These are phyloP conservation scores for Pseudonitzschia delicatissima DNA, from an alignment of 108 stramenopile genomes.

Conservation along the genomic window DNA sequence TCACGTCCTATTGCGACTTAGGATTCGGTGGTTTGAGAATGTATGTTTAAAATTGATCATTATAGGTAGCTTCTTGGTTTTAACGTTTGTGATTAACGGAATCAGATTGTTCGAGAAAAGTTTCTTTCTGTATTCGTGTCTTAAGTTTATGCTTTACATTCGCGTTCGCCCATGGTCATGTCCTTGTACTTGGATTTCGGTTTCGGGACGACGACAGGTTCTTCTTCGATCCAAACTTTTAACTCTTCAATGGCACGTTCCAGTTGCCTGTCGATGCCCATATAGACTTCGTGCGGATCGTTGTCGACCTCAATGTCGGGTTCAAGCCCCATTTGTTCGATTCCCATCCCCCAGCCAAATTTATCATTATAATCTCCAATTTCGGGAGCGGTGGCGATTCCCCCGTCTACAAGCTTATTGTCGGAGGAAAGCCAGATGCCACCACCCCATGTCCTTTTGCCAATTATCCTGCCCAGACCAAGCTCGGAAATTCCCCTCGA, in stretches of 20 bases:
- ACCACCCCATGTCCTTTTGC: slow-evolving; percentile 81
- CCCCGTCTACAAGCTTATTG: slow-evolving; percentile 71
- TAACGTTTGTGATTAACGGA: too few species aligned
- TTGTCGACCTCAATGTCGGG: slow-evolving; percentile 81
- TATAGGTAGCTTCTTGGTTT: too few species aligned
- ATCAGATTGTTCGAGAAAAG: too few species aligned
- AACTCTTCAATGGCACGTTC: slow-evolving; percentile 60
- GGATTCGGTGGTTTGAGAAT: too few species aligned
- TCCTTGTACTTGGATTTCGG: slow-evolving; percentile 31
- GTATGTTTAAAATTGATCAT: too few species aligned
- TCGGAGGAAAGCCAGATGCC: slow-evolving; percentile 73
- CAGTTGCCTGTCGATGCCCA: slow-evolving; percentile 57
- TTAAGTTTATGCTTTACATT: slow-evolving; percentile 27
- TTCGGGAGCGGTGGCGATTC: slow-evolving; percentile 68
- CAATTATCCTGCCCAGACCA: slow-evolving; percentile 69
- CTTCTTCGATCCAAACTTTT: slow-evolving; percentile 50
- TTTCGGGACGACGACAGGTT: slow-evolving; percentile 48
- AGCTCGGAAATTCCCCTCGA: slow-evolving; percentile 70
- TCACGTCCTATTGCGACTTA: too few species aligned
- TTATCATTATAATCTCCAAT: slow-evolving; percentile 66
- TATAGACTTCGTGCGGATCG: slow-evolving; percentile 52
- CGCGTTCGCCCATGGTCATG: slow-evolving; percentile 39
- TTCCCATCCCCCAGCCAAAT: slow-evolving; percentile 66
- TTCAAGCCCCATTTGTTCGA: slow-evolving; percentile 64
- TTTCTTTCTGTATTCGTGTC: too few species aligned